Evolutionary conservation across 306 rosid species (phyloP), one percentile per base, ranked within the genome.

Genomic region (Fragaria nilgerrensis): DNA sequence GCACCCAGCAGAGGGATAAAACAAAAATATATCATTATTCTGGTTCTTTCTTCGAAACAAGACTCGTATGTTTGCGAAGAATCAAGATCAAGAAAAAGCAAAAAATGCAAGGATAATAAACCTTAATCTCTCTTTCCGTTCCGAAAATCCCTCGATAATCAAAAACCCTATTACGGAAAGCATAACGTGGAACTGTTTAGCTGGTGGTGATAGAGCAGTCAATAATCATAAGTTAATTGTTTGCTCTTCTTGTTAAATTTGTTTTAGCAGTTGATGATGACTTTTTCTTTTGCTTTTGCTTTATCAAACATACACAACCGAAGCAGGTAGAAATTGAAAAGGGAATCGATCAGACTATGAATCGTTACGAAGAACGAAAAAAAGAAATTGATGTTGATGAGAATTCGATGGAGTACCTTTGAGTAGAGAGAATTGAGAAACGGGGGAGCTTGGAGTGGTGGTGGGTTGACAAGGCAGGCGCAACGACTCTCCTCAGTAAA

Each of bases 401-500:
- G 22, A 59, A 59, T 13, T 20, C 11, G 68, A 63, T 32, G 41
- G 32, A 34, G 47, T 50, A 44, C 77, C 56, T 74, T 29, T 5
- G 52, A 6, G 3, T 56, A 15, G 15, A 23, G 9, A 20, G 23
- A 67, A 55, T 58, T 22, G n/a, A 36, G 66, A 37, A 37, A 36
- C 39, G 4, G 65, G 17, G 15, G 16, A 11, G 34, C 2, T 1
- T 10, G 49, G 4, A 9, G 16, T 25, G 20, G 20, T 7, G 34
- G 22, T 69, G 73, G 66, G 74, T 55, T 45, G 48, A 45, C 70
- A 4, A 67, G 32, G 61, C 49, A 78, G 10, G 77, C 64, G 70
- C 82, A 39, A 82, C 71, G 80, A 82, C 82, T 44, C 70, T 65
- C 25, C 45, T 65, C 29, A 39, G 22, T 49, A 27, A 67, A 58